phyloP scores from a whole-genome alignment of 805 yeast genomes.

The Candida dajiaensis region DNA sequence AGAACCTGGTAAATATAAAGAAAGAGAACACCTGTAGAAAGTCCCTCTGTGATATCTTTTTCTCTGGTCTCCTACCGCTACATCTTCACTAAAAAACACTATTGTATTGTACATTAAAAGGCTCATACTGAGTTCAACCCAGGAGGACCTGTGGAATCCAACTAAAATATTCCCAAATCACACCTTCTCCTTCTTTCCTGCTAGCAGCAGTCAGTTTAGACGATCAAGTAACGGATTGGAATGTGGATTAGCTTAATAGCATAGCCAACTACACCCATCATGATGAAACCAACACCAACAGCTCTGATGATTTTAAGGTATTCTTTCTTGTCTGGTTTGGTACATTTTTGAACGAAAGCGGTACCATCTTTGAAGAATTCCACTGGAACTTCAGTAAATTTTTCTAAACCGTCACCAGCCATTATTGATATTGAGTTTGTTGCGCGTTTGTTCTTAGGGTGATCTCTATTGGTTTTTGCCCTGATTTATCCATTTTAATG shows the following conservation, averaged over 20 bases:
- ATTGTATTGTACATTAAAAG: conserved; percentile 2
- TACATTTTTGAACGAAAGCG: conserved; percentile 83
- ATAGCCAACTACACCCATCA: conserved; percentile 98
- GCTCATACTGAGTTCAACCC: neutral
- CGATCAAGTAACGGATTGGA: conserved; percentile 94
- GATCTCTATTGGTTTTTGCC: neutral
- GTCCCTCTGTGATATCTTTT: too few relatives aligned
- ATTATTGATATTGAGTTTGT: conserved; percentile 9
- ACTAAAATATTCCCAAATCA: neutral
- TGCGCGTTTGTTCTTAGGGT: neutral
- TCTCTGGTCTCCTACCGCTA: neutral
- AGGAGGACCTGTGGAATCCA: neutral
- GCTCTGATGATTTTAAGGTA: conserved; percentile 86
- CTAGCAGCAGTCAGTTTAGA: conserved; percentile 33
- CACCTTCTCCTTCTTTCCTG: neutral
- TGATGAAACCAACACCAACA: conserved; percentile 92
- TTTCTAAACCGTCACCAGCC: conserved; percentile 62
- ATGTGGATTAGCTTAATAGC: conserved; percentile 90
- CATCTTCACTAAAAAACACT: neutral
- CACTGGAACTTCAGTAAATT: conserved; percentile 77
- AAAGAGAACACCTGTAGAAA: too few relatives aligned
- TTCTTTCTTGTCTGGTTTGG: conserved; percentile 88
- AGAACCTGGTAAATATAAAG: too few relatives aligned
- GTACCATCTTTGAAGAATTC: conserved; percentile 90
- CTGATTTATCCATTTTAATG: neutral